Evolutionary conservation across 23 red algal genomes (phyloP), one percentile per base, ranked within the genome.

Genomic region (Gracilaria gracilis): DNA sequence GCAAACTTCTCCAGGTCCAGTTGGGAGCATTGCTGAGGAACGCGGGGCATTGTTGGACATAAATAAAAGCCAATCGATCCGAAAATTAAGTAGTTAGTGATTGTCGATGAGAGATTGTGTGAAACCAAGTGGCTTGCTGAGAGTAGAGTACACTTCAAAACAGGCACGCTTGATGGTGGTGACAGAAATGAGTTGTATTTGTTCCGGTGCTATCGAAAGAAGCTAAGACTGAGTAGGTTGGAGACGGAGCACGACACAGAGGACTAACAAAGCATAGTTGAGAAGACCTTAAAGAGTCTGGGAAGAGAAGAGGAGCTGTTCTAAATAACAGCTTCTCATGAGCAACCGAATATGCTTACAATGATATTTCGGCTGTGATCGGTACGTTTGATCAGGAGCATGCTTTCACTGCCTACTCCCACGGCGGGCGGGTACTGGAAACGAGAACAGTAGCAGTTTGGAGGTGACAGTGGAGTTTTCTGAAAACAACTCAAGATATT

Each of bases 1-100:
- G 72, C 9, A 77, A 77, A 77, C 72, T 50, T 77, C 38, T 46
- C 72, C 4, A 77, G 72, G 6, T 77, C 72, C 25, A 51, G 23
- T 14, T 40, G 4, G 12, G 72, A 49, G 42, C 72, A 77, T 27
- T 77, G 72, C 23, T 49, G 72, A 0, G 39, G 46, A 15, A 77
- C 42, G 2, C 72, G 72, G 25, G 72, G 72, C 72, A 77, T 77
- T 49, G 23, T 77, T 24, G 39, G 27, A 29, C 39, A 13, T 77
- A 21, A 29, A 25, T 6, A 69, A 37, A 38, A 69, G 2, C 12
- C 29, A 38, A 34, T 69, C 8, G 27, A 36, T 69, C 8, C 17
- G 16, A 37, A 37, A 36, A 19, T 20, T 14, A 69, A 20, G 0
- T 69, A 34, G 28, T 12, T 2, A 34, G 16, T 7, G 32, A 31